Evolutionary conservation across 352 stramenopile species (phyloP), one percentile per base, ranked within the genome.

Genomic region (Phytophthora citrophthora): DNA sequence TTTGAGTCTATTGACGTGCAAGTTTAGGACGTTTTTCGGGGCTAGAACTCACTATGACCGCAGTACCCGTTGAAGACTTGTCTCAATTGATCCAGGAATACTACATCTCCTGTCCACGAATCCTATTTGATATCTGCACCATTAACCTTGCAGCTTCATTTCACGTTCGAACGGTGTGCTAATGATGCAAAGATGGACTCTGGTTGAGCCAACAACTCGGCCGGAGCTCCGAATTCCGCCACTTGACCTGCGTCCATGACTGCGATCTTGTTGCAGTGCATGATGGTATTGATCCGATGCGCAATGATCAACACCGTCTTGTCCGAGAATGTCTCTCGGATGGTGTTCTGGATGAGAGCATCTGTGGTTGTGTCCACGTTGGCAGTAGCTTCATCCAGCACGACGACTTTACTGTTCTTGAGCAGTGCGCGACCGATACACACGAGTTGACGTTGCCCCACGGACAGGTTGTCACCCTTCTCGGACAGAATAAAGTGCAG

Each of bases 351-450:
- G 53, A 98, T 96, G 24, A 88, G 63, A 15, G 53, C 50, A 67
- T 98, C 91, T 0, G 91, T 97, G 43, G 86, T 83, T 45, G 76
- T 73, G 74, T 98, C 93, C 1, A 98, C 88, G 46, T 75, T 91
- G 36, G 88, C 81, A 7, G 96, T 98, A 13, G 94, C 95, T 72
- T 99, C 96, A 69, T 99, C 96, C 26, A 99, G 48, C n/a, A 98
- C 76, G 13, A 99, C 52, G 18, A 84, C 59, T 26, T 96, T 96
- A 15, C 86, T 83, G 32, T 96, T 87, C 9, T 88, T 79, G 4
- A 99, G 58, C n/a, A 99, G 52, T 8, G 94, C 96, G 41, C 96
- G 81, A 3, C 91, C 95, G 54, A 99, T 98, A 61, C 95, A 99
- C 1, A 99, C 53, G 7, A 98, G 74, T 72, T 99, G 96, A 4